phyloP scores from a whole-genome alignment of 805 yeast genomes.

The Saccharomycopsis oosterbeekiorum region DNA sequence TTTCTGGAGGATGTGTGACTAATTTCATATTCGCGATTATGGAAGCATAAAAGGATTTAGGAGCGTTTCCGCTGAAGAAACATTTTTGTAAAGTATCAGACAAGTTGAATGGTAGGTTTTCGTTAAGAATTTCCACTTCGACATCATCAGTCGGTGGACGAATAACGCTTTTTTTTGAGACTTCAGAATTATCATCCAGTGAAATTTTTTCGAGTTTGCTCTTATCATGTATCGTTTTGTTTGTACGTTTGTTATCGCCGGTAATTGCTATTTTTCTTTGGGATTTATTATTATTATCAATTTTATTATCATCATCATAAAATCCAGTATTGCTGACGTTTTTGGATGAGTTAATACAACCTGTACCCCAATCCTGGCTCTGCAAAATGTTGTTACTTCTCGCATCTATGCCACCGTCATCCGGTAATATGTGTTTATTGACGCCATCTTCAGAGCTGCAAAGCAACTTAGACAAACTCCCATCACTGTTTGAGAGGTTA shows the following conservation, averaged over 20 bases:
- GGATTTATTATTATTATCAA: neutral
- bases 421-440: neutral
- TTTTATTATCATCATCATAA: neutral
- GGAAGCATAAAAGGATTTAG: constrained; percentile 50
- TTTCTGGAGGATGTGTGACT: constrained; percentile 57
- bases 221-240: neutral
- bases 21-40: constrained; percentile 48
- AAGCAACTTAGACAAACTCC: neutral
- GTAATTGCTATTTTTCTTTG: neutral
- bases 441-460: neutral
- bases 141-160: neutral
- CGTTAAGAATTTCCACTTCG: neutral
- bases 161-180: neutral
- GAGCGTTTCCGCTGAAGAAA: constrained; percentile 59
- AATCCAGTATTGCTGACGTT: too few species aligned
- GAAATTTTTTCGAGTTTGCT: neutral
- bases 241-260: neutral
- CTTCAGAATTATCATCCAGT: neutral
- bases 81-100: constrained; percentile 42
- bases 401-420: too few species aligned
- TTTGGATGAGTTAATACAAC: neutral
- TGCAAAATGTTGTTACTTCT: neutral
- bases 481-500: neutral
- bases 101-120: constrained; percentile 2
- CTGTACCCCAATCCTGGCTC: neutral